These are phyloP conservation scores for Kwoniella mangroviensis DNA, from an alignment of 768 basidiomycete species.

Conservation along the genomic window DNA sequence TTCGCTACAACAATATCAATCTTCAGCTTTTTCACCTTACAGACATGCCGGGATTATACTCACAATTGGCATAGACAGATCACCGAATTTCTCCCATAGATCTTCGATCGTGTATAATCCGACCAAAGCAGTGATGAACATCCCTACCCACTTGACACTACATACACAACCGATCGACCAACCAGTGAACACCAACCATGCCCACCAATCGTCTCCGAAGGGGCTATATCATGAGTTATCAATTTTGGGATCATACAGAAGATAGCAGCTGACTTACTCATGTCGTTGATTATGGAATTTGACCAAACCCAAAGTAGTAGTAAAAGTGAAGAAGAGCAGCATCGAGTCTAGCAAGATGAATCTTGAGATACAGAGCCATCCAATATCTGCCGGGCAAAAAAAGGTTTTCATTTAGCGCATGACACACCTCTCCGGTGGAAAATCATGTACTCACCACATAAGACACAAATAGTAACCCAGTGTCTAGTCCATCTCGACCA, in stretches of 20 bases:
- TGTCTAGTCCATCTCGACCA: conserved; percentile 89
- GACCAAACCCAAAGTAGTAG: conserved; percentile 89
- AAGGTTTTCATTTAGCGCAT: background rate
- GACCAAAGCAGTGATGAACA: conserved; percentile 92
- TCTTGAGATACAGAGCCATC: conserved; percentile 93
- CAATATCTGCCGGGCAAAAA: conserved; percentile 69
- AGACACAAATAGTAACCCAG: conserved; percentile 88
- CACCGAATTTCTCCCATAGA: conserved; percentile 97
- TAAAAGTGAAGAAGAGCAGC: conserved; percentile 98
- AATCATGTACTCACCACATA: conserved; percentile 69
- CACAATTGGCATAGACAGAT: conserved; percentile 86
- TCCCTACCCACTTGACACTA: conserved; percentile 94
- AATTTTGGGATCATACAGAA: background rate
- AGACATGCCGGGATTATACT: conserved; percentile 51
- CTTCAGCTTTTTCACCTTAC: background rate
- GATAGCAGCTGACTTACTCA: conserved; percentile 65
- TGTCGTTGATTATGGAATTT: conserved; percentile 98
- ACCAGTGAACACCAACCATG: conserved; percentile 93
- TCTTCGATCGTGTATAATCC: conserved; percentile 97
- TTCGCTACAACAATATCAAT: conserved; percentile 63
- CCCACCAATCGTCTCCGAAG: conserved; percentile 96
- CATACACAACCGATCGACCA: conserved; percentile 93
- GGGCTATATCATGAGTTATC: conserved; percentile 63
- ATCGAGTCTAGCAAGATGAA: conserved; percentile 98
- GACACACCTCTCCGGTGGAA: background rate